phyloP scores from a whole-genome alignment of 768 basidiomycete genomes.

The Collybiopsis luxurians region DNA sequence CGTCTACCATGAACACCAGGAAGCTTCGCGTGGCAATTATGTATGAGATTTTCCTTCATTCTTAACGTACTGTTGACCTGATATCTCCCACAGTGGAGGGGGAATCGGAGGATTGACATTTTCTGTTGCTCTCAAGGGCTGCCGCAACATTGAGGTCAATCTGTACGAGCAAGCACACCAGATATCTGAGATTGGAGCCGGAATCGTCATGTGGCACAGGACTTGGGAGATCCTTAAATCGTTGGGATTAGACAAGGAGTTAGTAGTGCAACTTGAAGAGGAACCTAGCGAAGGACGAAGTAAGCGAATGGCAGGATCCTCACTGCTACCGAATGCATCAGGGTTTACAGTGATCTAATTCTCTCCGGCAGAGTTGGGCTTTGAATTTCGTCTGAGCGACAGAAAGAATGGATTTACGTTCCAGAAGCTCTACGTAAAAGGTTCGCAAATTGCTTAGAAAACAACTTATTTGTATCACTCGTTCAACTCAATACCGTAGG shows the following conservation, averaged over 20 bases:
- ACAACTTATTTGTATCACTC: too few relatives aligned
- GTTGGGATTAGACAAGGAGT: slow-evolving; percentile 33
- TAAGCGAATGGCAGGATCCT: too few relatives aligned
- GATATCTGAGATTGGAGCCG: slow-evolving; percentile 42
- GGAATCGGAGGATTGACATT: slow-evolving; percentile 38
- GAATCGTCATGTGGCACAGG: slow-evolving; percentile 38
- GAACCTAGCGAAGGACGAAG: slow-evolving; percentile 9
- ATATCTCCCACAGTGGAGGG: slow-evolving; percentile 29
- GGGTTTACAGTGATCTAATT: too few relatives aligned
- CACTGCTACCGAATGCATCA: too few relatives aligned
- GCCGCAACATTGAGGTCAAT: slow-evolving; percentile 27
- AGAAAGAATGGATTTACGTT: slow-evolving; percentile 26
- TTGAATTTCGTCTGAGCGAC: slow-evolving; percentile 28
- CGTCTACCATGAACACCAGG: background rate
- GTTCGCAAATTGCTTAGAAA: slow-evolving; percentile 9
- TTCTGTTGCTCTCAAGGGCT: slow-evolving; percentile 27
- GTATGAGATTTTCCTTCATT: background rate
- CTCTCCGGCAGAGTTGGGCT: slow-evolving; percentile 16
- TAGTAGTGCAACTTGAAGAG: slow-evolving; percentile 12
- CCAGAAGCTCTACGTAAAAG: slow-evolving; percentile 19
- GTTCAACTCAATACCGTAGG: background rate
- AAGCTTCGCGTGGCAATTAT: slow-evolving; percentile 16
- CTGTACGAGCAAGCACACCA: slow-evolving; percentile 39
- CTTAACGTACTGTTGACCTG: background rate
- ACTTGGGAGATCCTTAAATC: slow-evolving; percentile 35